Evolutionary conservation across 148 eudicot genomes (phyloP).

Genomic region (Silene uniflora): DNA sequence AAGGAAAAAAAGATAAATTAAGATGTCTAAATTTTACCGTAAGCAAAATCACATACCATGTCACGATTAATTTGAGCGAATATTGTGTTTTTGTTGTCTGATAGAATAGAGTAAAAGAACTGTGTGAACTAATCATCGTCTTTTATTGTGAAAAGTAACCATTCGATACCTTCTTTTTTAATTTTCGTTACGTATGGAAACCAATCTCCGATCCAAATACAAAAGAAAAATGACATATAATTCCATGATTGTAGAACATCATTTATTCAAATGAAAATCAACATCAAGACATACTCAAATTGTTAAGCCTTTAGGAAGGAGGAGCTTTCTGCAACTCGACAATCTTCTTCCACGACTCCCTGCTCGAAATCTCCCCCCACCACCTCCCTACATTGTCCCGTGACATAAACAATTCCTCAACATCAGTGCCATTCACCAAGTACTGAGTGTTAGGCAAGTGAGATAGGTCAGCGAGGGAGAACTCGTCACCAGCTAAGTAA

Average conservation of each 20-base stretch:
- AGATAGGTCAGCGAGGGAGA: slow-evolving; percentile 76
- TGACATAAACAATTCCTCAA: slow-evolving; percentile 52
- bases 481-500: slow-evolving; percentile 72
- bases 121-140: no score
- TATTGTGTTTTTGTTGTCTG: no score
- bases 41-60: no score
- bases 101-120: no score
- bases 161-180: no score
- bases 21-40: no score
- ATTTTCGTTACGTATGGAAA: no score
- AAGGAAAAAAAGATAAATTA: no score
- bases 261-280: background rate
- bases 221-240: no score
- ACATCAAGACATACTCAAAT: background rate
- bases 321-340: slow-evolving; percentile 61
- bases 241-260: background rate
- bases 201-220: no score
- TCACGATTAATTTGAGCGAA: no score
- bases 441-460: slow-evolving; percentile 72
- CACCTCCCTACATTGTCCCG: slow-evolving; percentile 81
- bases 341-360: slow-evolving; percentile 77
- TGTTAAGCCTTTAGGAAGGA: slow-evolving; percentile 13
- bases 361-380: slow-evolving; percentile 75
- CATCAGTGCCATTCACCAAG: slow-evolving; percentile 50
- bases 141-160: no score